A percentile compares a stretch with the other conserved stretches of the same genome.
phyloP scores from a whole-genome alignment of 768 basidiomycete genomes.

The Dacryopinax primogenitus region DNA sequence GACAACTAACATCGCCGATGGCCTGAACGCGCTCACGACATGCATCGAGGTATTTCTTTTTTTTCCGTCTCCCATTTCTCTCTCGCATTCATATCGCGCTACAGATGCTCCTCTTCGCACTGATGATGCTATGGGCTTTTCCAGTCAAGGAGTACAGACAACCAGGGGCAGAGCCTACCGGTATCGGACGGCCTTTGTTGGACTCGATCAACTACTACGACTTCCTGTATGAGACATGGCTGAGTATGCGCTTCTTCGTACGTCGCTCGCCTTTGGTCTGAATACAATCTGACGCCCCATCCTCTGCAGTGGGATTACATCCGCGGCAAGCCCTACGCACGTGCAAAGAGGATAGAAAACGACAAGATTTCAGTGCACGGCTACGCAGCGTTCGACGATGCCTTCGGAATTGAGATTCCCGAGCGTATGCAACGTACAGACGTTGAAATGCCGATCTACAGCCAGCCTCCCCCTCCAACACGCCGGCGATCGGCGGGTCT shows the following conservation, averaged over 20 bases:
- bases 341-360: slow-evolving; percentile 12
- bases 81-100: background rate
- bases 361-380: slow-evolving; percentile 12
- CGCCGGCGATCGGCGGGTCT: background rate
- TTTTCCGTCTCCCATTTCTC: slow-evolving; percentile 14
- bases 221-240: background rate
- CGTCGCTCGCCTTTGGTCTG: slow-evolving; percentile 28
- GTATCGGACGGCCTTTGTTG: slow-evolving; percentile 57
- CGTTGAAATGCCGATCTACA: background rate
- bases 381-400: slow-evolving; percentile 15
- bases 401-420: slow-evolving; percentile 8
- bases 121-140: slow-evolving; percentile 77
- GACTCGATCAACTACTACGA: slow-evolving; percentile 32
- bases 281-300: slow-evolving; percentile 48
- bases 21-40: slow-evolving; percentile 65
- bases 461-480: background rate
- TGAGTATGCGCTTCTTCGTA: slow-evolving; percentile 18
- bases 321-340: slow-evolving; percentile 26
- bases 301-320: slow-evolving; percentile 42
- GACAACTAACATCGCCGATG: slow-evolving; percentile 67
- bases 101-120: slow-evolving; percentile 73
- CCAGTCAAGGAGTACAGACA: slow-evolving; percentile 48
- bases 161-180: slow-evolving; percentile 27
- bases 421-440: background rate
- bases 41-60: slow-evolving; percentile 56